Evolutionary conservation across 106 monocot genomes (phyloP).

Genomic region (Apostasia ramifera): DNA sequence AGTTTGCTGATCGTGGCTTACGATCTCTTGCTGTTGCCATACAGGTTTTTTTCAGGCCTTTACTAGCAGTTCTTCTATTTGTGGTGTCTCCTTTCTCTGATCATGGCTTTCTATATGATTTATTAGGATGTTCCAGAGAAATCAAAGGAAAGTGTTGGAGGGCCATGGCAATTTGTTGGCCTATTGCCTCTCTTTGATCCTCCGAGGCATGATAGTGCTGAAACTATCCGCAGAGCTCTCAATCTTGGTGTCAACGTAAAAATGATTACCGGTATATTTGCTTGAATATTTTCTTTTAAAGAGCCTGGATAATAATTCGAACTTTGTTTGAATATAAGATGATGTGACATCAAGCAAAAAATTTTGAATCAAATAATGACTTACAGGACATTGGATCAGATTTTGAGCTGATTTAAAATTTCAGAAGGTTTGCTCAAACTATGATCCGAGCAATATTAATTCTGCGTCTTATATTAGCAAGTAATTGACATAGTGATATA

Average conservation of each 20-base stretch:
- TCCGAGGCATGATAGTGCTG: conserved; percentile 95
- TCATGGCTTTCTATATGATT: background rate
- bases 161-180: conserved; percentile 90
- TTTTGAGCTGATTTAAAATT: too few relatives aligned
- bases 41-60: conserved; percentile 23
- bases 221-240: conserved; percentile 92
- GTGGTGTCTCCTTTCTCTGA: background rate
- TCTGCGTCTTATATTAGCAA: too few relatives aligned
- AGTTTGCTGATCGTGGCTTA: conserved; percentile 69
- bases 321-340: background rate
- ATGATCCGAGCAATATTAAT: too few relatives aligned
- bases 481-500: too few relatives aligned
- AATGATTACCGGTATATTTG: conserved; percentile 84
- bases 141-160: conserved; percentile 67
- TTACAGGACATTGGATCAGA: too few relatives aligned
- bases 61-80: background rate
- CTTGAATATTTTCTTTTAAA: background rate
- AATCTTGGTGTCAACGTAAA: conserved; percentile 96
- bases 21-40: conserved; percentile 53
- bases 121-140: conserved; percentile 68
- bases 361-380: too few relatives aligned
- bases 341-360: too few relatives aligned
- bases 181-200: conserved; percentile 91
- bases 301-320: background rate
- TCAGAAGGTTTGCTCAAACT: too few relatives aligned